Evolutionary conservation across 108 stramenopile species (phyloP), one percentile per base, ranked within the genome.

Genomic region (Fragilaria radians): DNA sequence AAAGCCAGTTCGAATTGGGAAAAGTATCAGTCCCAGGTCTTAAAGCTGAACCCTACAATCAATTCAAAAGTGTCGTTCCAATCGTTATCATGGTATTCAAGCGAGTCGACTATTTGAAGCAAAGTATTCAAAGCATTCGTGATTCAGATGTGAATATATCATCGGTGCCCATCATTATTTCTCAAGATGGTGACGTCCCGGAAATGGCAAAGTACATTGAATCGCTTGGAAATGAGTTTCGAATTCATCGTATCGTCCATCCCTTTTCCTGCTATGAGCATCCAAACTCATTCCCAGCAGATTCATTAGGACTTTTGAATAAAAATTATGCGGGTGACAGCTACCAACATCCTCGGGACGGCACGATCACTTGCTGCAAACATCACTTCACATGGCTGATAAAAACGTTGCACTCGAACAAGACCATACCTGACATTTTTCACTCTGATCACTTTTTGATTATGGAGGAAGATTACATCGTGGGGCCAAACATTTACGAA

Each of bases 351-450:
- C 70, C 70, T 14, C 59, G 82, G 29, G 61, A 63, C 11, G 62
- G 47, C 0, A 53, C 52, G 30, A 54, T 76, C 14, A 76, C 77
- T 5, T 83, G 82, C 42, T 70, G 68, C 55, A 83, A 83, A 42
- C 82, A 83, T 65, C 82, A 83, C 59, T 83, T 77, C 59, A 71
- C 75, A 5, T 83, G 82, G 82, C 48, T 83, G 61, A 28, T 83
- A 27, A 72, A 77, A 22, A 54, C 52, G 21, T 74, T 74, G 42
- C 2, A 59, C 21, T 36, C 49, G 19, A 52, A 33, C 19, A 21
- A 34, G n/a, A 19, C n/a, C 18, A 19, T 19, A 19, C 32, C 28
- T 29, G 32, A 14, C 36, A 27, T 4, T 42, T 19, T 23, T 14
- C 28, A 36, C 36, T 42, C 36, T n/a, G 72, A 73, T 50, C 70